A percentile compares a stretch with the other conserved stretches of the same genome.
Evolutionary conservation across 805 yeast species (phyloP).

Genomic region (Ogataea glucozyma): DNA sequence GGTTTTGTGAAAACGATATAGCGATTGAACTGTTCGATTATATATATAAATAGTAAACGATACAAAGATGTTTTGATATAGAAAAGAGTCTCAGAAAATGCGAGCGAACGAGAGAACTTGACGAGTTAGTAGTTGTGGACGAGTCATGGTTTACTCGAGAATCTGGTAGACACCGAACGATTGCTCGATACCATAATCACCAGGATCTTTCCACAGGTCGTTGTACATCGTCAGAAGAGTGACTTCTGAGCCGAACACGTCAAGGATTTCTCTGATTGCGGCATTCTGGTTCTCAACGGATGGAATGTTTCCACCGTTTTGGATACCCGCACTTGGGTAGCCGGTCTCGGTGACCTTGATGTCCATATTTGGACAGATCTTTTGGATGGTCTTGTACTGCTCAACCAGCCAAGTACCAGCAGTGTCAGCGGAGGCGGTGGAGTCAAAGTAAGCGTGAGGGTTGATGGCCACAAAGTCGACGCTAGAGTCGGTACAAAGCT

Average conservation of each 20-base stretch:
- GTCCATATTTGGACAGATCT: slow-evolving; percentile 54
- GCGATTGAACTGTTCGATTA: neutral
- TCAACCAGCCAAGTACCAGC: slow-evolving; percentile 72
- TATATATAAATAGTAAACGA: too few species aligned
- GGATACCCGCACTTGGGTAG: slow-evolving; percentile 73
- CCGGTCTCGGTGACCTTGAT: slow-evolving; percentile 84
- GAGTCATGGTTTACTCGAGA: slow-evolving; percentile 15
- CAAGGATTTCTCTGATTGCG: slow-evolving; percentile 66
- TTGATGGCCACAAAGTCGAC: slow-evolving; percentile 86
- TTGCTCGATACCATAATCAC: slow-evolving; percentile 83
- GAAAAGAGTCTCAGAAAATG: too few species aligned
- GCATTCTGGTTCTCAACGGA: slow-evolving; percentile 63
- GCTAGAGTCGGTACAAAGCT: slow-evolving; percentile 64
- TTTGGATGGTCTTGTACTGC: slow-evolving; percentile 57
- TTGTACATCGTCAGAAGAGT: slow-evolving; percentile 79
- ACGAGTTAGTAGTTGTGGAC: neutral
- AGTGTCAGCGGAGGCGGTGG: slow-evolving; percentile 55
- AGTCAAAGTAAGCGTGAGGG: slow-evolving; percentile 83
- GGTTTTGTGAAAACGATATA: neutral
- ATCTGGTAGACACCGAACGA: slow-evolving; percentile 67
- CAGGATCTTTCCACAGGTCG: slow-evolving; percentile 87
- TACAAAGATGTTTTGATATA: slow-evolving; percentile 2
- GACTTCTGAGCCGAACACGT: slow-evolving; percentile 56
- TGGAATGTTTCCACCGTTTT: slow-evolving; percentile 77
- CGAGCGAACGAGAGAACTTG: too few species aligned